Evolutionary conservation across 306 rosid genomes (phyloP).

Genomic region (Lupinus albus): DNA sequence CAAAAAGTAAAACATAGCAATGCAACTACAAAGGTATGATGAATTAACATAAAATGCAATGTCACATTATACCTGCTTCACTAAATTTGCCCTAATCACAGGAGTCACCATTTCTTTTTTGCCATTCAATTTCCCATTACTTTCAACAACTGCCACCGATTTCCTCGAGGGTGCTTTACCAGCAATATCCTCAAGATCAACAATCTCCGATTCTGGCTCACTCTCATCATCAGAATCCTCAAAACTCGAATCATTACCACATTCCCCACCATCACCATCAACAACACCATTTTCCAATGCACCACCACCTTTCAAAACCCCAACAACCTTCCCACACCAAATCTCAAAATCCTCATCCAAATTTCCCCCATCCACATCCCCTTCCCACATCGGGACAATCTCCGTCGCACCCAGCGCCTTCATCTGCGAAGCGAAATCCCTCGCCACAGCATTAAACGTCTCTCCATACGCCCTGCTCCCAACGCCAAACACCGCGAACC

Average conservation of each 20-base stretch:
- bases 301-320: conserved; percentile 51
- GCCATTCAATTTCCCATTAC: conserved; percentile 71
- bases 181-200: conserved; percentile 96
- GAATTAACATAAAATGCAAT: conserved; percentile 12
- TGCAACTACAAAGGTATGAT: neutral
- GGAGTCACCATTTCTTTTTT: conserved; percentile 88
- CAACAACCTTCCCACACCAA: conserved; percentile 68
- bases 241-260: conserved; percentile 47
- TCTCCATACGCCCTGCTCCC: conserved; percentile 81
- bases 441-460: conserved; percentile 70
- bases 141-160: conserved; percentile 45
- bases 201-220: conserved; percentile 55
- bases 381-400: conserved; percentile 70
- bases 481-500: conserved; percentile 76
- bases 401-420: conserved; percentile 72
- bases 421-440: conserved; percentile 59
- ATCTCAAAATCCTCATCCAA: conserved; percentile 63
- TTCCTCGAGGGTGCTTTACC: conserved; percentile 86
- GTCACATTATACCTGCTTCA: conserved; percentile 66
- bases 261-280: conserved; percentile 39
- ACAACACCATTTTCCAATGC: conserved; percentile 50
- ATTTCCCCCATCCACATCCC: conserved; percentile 73
- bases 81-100: conserved; percentile 84
- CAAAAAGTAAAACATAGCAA: neutral
- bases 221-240: conserved; percentile 59